These are phyloP conservation scores for Areca catechu DNA, from an alignment of 176 grass and related monocot genomes.

Conservation along the genomic window DNA sequence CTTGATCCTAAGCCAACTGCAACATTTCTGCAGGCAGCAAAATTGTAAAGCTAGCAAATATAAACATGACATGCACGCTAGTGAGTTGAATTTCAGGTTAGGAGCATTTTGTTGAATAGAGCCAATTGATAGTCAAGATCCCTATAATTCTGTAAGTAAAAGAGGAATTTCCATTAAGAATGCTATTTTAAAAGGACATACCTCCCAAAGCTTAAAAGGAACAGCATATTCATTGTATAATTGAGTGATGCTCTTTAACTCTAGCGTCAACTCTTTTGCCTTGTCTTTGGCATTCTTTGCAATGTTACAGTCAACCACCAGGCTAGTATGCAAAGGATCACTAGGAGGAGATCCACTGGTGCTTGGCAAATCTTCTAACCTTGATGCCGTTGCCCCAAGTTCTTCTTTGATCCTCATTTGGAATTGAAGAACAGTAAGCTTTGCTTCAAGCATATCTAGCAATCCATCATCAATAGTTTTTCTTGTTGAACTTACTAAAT, in stretches of 20 bases:
- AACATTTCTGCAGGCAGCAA: too few species aligned
- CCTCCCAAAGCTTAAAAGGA: constrained; percentile 92
- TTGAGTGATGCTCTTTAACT: constrained; percentile 93
- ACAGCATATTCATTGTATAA: constrained; percentile 87
- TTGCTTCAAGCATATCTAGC: constrained; percentile 88
- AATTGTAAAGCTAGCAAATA: too few species aligned
- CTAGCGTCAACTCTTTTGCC: constrained; percentile 71
- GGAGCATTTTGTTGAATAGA: too few species aligned
- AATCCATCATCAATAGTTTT: constrained; percentile 70
- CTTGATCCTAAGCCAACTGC: too few species aligned
- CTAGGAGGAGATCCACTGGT: constrained; percentile 34
- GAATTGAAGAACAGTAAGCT: constrained; percentile 79
- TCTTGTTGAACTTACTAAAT: constrained; percentile 27
- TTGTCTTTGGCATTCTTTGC: constrained; percentile 56
- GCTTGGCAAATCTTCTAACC: constrained; percentile 24
- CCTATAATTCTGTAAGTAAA: too few species aligned
- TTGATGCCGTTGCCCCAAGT: constrained; percentile 48
- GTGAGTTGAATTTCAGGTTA: too few species aligned
- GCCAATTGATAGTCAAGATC: too few species aligned
- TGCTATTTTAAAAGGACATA: constrained; percentile 26
- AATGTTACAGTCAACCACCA: constrained; percentile 35
- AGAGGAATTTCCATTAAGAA: too few species aligned
- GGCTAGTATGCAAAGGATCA: constrained; percentile 37
- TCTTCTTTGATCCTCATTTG: constrained; percentile 93
- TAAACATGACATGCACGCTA: too few species aligned